Conservation (phyloP, 2,329 filamentous ascomycete genomes). For the Fusarium caatingaense region DNA sequence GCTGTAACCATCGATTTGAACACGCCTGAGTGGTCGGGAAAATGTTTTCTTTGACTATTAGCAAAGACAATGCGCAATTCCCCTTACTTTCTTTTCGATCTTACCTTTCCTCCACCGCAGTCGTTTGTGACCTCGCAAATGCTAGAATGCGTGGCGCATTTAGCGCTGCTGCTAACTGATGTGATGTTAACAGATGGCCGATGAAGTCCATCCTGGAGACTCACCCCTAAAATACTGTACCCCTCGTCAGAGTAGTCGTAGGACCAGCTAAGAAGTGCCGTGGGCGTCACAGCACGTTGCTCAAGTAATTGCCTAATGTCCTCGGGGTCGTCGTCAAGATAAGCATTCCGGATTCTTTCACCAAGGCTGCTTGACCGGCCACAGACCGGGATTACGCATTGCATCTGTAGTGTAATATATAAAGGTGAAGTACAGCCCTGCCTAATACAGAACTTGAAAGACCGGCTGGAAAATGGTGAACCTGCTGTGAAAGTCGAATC, state of each 20-base stretch:
- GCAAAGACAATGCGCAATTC: background rate
- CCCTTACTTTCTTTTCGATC: too few relatives aligned
- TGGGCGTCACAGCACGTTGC: background rate
- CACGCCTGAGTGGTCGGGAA: rapidly evolving
- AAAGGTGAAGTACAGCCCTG: background rate
- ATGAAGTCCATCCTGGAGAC: too few relatives aligned
- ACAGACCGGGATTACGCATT: background rate
- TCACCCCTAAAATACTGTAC: constrained; percentile 4
- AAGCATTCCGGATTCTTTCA: rapidly evolving
- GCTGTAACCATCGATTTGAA: rapidly evolving
- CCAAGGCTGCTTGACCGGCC: background rate
- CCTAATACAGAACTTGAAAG: background rate
- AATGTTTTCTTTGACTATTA: rapidly evolving
- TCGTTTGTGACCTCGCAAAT: background rate
- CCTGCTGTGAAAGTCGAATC: background rate
- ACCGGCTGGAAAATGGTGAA: background rate
- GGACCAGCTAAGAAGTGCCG: background rate
- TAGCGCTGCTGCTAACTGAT: background rate
- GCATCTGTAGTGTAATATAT: background rate
- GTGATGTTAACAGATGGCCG: too few relatives aligned
- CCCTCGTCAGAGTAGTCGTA: background rate
- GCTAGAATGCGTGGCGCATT: background rate
- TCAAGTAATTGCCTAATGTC: background rate
- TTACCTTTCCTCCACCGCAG: background rate
- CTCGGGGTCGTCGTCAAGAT: rapidly evolving